phyloP scores from a whole-genome alignment of 768 basidiomycete genomes.

The Mycena floridula region DNA sequence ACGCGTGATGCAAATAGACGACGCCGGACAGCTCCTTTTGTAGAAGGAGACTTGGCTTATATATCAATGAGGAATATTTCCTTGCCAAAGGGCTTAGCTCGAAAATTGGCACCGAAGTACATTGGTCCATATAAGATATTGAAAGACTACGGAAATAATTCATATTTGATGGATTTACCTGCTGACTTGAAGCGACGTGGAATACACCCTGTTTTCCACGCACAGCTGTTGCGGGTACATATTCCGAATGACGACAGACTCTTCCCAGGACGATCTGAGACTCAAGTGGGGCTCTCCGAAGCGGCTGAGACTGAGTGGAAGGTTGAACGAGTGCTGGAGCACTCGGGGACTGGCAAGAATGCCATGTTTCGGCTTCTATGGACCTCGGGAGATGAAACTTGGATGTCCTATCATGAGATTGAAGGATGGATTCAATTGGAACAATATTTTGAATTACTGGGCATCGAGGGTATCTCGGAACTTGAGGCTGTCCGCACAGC shows the following conservation, averaged over 20 bases:
- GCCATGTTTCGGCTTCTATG: conserved; percentile 19
- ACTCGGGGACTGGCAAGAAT: conserved; percentile 15
- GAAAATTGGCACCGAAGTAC: conserved; percentile 26
- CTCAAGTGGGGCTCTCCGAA: conserved; percentile 13
- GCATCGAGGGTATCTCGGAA: conserved; percentile 4
- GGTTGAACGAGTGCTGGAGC: conserved; percentile 17
- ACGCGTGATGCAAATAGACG: too few relatives aligned
- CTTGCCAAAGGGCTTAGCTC: conserved; percentile 16
- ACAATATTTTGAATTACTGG: conserved; percentile 20
- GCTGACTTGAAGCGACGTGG: conserved; percentile 8
- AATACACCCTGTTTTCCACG: conserved; percentile 24
- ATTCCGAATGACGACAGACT: conserved; percentile 17
- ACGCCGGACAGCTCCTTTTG: conserved; percentile 12
- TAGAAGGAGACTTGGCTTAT: conserved; percentile 23
- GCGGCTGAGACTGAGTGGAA: conserved; percentile 14
- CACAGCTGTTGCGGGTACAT: conserved; percentile 16
- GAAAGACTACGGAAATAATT: background rate
- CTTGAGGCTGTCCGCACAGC: too few relatives aligned
- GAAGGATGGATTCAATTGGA: conserved; percentile 12
- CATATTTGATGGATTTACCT: conserved; percentile 8
- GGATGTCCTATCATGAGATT: conserved; percentile 13
- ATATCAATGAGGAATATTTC: conserved; percentile 16
- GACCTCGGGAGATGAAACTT: conserved; percentile 20
- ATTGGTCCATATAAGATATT: conserved; percentile 13
- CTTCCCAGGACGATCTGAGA: conserved; percentile 20